Evolutionary conservation across 225 moss, liverwort and hornwort genomes (phyloP).

Genomic region (Sphagnum contortum): DNA sequence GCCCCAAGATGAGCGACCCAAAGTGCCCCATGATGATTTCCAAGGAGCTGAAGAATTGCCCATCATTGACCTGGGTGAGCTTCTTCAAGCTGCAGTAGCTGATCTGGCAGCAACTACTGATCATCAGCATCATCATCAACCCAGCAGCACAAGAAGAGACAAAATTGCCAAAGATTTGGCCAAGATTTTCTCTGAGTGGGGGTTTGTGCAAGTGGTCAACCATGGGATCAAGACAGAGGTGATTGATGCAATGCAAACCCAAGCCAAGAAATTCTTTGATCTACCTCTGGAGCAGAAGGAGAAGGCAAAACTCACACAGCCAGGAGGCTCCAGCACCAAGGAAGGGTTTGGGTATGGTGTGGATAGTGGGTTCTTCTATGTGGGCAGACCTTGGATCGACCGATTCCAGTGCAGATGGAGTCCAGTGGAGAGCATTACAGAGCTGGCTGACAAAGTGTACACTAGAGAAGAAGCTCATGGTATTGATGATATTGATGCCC

Average conservation of each 20-base stretch:
- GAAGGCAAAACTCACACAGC: constrained; percentile 31
- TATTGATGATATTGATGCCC: no score
- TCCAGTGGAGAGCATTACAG: constrained; percentile 38
- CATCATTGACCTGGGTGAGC: constrained; percentile 17
- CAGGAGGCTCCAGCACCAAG: constrained; percentile 33
- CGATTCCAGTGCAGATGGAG: constrained; percentile 56
- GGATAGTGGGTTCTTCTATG: constrained; percentile 49
- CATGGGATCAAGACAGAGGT: constrained; percentile 41
- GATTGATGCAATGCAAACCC: constrained; percentile 29
- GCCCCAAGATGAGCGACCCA: constrained; percentile 43
- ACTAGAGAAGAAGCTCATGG: constrained; percentile 6
- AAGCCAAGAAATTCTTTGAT: constrained; percentile 55
- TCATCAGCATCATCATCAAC: no score
- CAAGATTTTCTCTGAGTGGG: constrained; percentile 41
- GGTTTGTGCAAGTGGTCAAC: constrained; percentile 76
- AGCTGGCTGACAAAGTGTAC: constrained; percentile 46
- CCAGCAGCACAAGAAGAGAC: neutral
- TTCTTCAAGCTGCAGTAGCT: neutral
- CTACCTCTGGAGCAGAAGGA: constrained; percentile 66
- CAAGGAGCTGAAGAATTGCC: constrained; percentile 37
- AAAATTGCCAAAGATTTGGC: constrained; percentile 11
- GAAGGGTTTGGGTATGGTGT: constrained; percentile 76
- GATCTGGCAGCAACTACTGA: neutral
- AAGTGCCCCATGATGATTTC: constrained; percentile 33
- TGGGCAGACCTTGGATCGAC: constrained; percentile 51